phyloP scores from a whole-genome alignment of 352 stramenopile genomes.

The Phytophthora chlamydospora region DNA sequence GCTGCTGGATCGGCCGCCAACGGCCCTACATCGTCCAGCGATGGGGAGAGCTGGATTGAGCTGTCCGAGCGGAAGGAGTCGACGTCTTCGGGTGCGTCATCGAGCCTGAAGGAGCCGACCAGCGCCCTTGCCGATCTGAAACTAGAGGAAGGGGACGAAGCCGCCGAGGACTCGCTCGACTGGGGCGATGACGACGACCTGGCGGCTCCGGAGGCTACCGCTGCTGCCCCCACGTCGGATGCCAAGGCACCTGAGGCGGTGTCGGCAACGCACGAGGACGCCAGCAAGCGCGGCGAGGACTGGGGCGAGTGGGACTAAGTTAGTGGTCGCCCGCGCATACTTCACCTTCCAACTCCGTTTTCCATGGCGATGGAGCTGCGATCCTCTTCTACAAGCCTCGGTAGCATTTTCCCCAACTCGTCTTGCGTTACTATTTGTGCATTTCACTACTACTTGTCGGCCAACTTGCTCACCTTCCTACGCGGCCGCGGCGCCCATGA shows the following conservation, averaged over 20 bases:
- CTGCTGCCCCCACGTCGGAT: conserved; percentile 9
- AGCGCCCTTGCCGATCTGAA: conserved; percentile 37
- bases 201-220: conserved; percentile 27
- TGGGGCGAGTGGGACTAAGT: conserved; percentile 77
- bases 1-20: conserved; percentile 10
- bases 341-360: conserved; percentile 25
- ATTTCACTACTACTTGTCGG: too few species aligned
- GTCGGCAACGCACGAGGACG: conserved; percentile 32
- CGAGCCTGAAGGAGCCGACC: conserved; percentile 32
- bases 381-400: too few species aligned
- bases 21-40: conserved; percentile 49
- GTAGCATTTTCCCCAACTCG: too few species aligned
- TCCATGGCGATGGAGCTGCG: background rate
- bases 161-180: conserved; percentile 52
- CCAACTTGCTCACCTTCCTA: too few species aligned
- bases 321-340: conserved; percentile 17
- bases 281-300: conserved; percentile 56
- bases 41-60: conserved; percentile 73
- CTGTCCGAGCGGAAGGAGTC: conserved; percentile 70
- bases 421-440: background rate
- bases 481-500: conserved; percentile 15
- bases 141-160: conserved; percentile 41
- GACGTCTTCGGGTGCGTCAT: conserved; percentile 51
- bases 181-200: conserved; percentile 71
- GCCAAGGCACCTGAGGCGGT: conserved; percentile 22